Conservation (phyloP, 1,139 yeast species). For the Kazachstania sp. region DNA sequence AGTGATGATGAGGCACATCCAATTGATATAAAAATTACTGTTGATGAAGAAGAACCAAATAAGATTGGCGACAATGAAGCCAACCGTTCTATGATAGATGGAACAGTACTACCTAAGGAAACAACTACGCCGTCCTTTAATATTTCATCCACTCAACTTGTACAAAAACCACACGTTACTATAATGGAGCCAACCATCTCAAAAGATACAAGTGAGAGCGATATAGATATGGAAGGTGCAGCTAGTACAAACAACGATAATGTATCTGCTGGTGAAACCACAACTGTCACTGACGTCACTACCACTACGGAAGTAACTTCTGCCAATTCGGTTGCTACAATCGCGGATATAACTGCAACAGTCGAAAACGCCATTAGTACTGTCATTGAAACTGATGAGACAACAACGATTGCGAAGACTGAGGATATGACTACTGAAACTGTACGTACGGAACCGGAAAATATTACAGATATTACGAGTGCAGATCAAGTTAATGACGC, state of each 20-base stretch:
- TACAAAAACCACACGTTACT: neutral
- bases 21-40: neutral
- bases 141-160: neutral
- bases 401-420: too few relatives aligned
- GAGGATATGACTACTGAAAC: too few relatives aligned
- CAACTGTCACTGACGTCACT: too few relatives aligned
- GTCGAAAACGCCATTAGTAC: too few relatives aligned
- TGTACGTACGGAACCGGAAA: too few relatives aligned
- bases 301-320: too few relatives aligned
- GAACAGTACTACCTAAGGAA: neutral
- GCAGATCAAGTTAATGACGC: too few relatives aligned
- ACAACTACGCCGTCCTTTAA: conserved; percentile 1
- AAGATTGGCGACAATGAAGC: neutral
- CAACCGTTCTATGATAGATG: neutral
- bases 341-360: too few relatives aligned
- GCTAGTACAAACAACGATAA: neutral
- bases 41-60: neutral
- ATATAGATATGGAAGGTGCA: neutral
- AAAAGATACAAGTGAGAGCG: neutral
- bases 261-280: neutral
- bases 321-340: too few relatives aligned
- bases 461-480: too few relatives aligned
- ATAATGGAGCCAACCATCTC: neutral
- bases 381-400: too few relatives aligned
- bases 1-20: conserved; percentile 17